These are phyloP conservation scores for Colletotrichum paranaense DNA, from an alignment of 2,329 filamentous ascomycete genomes.

Conservation along the genomic window DNA sequence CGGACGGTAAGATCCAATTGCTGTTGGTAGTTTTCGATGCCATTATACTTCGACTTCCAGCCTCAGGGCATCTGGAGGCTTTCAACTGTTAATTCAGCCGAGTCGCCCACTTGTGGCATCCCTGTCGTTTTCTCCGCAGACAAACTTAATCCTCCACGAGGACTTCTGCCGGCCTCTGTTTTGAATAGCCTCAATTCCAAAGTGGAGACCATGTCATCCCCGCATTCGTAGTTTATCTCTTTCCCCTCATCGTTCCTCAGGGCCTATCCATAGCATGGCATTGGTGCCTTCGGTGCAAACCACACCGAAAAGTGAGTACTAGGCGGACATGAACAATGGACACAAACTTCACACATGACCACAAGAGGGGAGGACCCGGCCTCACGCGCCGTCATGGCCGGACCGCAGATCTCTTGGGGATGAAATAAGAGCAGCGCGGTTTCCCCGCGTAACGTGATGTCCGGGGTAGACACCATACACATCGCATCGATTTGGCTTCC, in stretches of 20 bases:
- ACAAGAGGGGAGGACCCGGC: not conserved
- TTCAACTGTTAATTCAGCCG: not conserved
- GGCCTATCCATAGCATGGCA: not conserved
- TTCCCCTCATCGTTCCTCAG: slow-evolving; percentile 24
- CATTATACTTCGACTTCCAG: not conserved
- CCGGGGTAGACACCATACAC: not conserved
- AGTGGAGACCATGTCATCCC: slow-evolving; percentile 29
- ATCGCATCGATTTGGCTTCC: too few relatives aligned
- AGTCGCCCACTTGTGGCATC: not conserved
- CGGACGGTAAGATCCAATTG: not conserved
- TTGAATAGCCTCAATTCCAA: slow-evolving; percentile 34
- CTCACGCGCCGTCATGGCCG: not conserved
- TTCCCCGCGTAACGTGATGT: not conserved
- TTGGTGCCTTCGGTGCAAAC: slow-evolving; percentile 16
- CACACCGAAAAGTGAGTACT: slow-evolving; percentile 14
- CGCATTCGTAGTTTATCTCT: slow-evolving; percentile 12
- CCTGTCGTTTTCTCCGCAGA: not conserved
- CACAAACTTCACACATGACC: not conserved
- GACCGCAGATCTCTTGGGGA: not conserved
- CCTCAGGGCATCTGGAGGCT: not conserved
- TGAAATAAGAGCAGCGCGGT: not conserved
- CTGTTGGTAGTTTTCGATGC: not conserved
- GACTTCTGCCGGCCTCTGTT: slow-evolving; percentile 17
- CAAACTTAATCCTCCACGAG: not conserved
- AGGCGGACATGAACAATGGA: not conserved